Evolutionary conservation across 495 filamentous ascomycete species (phyloP), one percentile per base, ranked within the genome.

Genomic region (Chaetomium fimeti): DNA sequence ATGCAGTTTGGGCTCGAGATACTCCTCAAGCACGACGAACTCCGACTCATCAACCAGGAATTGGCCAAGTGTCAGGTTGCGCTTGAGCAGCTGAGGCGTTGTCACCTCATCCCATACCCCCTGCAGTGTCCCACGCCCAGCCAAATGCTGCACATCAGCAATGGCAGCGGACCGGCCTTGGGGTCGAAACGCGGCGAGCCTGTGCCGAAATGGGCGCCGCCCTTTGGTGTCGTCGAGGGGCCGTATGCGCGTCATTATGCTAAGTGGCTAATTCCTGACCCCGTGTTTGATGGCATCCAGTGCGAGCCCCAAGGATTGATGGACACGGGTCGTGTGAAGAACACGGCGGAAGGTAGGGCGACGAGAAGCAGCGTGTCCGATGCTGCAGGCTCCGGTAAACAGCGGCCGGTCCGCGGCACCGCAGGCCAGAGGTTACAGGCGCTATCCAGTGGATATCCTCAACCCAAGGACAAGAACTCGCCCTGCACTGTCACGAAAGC

Each of bases 181-280:
- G 72, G 70, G 59, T 68, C 81, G 68, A 78, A 81, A 60, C 78
- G 81, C 71, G 82, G 83, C 73, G 81, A 84, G 59, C 81, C 85
- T 63, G 73, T 84, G 58, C 89, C 88, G 60, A 82, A 84, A 65
- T 82, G 84, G 75, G 88, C 93, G 42, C 81, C 89, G 47, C 89
- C 94, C 24, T 96, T 91, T 82, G 93, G 93, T 57, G 91, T 97
- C 60, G 85, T 87, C 13, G 89, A 96, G 69, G 93, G 93, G 12
- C 93, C 94, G 2, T 98, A 98, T 73, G 85, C 92, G 20, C 86
- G 91, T 62, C 94, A 98, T 78, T 98, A 98, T 76, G 87, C 90
- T 70, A 88, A 88, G 76, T 98, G 94, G 94, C 83, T 98, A 64
- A 84, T 98, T 40, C 90, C 89, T 18, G 92, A 97, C 77, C 86